A percentile compares a stretch with the other conserved stretches of the same genome.
Evolutionary conservation across 331 rosid genomes (phyloP).

Genomic region (Malus hybrid): DNA sequence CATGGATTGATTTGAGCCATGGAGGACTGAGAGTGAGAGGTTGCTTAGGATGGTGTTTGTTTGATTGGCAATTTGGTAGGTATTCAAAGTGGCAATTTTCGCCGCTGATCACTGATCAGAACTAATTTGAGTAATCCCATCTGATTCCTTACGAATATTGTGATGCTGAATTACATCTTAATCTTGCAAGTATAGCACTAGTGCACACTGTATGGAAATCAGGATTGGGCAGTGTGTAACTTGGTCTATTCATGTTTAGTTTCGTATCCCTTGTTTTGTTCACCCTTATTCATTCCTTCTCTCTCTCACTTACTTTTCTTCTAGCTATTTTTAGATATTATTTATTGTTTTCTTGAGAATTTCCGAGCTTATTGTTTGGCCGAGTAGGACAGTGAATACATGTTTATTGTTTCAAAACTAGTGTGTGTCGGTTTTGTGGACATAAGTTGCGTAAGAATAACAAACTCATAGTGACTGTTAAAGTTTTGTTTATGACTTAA

Average conservation of each 20-base stretch:
- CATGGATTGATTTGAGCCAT: too few relatives aligned
- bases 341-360: neutral
- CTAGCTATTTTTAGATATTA: neutral
- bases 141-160: neutral
- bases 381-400: neutral
- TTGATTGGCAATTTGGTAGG: too few relatives aligned
- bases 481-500: too few relatives aligned
- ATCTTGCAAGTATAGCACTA: neutral
- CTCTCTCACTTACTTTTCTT: too few relatives aligned
- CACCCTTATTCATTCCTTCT: too few relatives aligned
- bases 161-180: neutral
- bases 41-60: too few relatives aligned
- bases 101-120: neutral
- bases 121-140: neutral
- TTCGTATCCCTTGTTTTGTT: neutral
- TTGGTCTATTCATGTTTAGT: neutral
- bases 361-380: neutral
- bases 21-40: too few relatives aligned
- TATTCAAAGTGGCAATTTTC: too few relatives aligned
- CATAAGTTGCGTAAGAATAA: neutral
- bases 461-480: too few relatives aligned
- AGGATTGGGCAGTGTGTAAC: neutral
- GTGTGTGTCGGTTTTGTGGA: neutral
- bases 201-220: neutral
- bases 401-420: neutral